phyloP scores from a whole-genome alignment of 805 yeast species.

The Suhomyces sp. region DNA sequence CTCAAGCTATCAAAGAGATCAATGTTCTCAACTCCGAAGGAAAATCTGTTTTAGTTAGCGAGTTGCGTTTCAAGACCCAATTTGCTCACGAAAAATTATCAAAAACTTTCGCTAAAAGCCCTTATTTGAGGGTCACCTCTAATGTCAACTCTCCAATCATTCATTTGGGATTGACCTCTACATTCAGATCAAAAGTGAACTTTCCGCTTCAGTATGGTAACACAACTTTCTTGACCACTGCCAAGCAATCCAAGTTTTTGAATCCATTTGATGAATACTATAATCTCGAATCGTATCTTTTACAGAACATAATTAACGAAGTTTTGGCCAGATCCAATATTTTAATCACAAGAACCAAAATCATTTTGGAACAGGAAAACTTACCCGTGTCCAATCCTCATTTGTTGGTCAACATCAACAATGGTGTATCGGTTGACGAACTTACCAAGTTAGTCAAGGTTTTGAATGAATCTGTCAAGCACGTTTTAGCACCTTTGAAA shows the following conservation, averaged over 20 bases:
- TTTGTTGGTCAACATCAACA: constrained; percentile 32
- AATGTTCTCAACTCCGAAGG: constrained; percentile 33
- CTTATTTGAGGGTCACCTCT: constrained; percentile 55
- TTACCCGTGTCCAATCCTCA: constrained; percentile 51
- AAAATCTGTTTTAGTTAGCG: constrained; percentile 28
- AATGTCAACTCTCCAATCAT: constrained; percentile 62
- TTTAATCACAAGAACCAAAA: constrained; percentile 62
- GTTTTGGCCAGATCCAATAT: constrained; percentile 52
- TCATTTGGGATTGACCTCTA: constrained; percentile 58
- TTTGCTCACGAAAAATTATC: constrained; percentile 40
- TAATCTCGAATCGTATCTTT: constrained; percentile 56
- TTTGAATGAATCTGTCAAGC: constrained; percentile 24
- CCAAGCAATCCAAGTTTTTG: constrained; percentile 43
- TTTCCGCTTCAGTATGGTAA: constrained; percentile 55
- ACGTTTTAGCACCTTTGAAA: constrained; percentile 12
- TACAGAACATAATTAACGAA: constrained; percentile 66
- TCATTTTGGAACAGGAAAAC: constrained; percentile 69
- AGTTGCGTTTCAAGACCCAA: constrained; percentile 9
- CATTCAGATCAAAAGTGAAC: constrained; percentile 41
- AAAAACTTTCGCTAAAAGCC: constrained; percentile 34
- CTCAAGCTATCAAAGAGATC: constrained; percentile 53
- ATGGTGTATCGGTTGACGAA: constrained; percentile 28
- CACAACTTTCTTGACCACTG: constrained; percentile 41
- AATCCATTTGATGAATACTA: constrained; percentile 42
- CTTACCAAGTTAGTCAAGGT: constrained; percentile 22